phyloP scores from a whole-genome alignment of 805 yeast genomes.

The Metschnikowia proteae region DNA sequence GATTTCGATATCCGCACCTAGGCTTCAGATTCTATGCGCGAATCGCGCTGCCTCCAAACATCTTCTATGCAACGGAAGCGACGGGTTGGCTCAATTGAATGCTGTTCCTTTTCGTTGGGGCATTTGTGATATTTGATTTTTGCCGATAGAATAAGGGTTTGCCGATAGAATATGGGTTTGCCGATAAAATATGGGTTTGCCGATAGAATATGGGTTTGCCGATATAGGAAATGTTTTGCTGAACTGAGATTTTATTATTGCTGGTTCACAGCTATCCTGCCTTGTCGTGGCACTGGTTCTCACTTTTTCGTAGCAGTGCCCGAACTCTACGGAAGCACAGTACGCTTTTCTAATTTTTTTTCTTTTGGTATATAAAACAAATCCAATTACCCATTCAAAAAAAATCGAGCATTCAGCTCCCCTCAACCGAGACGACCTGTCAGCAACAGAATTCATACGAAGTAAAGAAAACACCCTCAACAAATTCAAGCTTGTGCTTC shows the following conservation, averaged over 20 bases:
- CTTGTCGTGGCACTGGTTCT: no score
- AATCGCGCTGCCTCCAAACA: not conserved
- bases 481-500: slow-evolving; percentile 23
- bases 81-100: not conserved
- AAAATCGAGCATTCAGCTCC: slow-evolving; percentile 12
- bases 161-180: no score
- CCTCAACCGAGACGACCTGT: not conserved
- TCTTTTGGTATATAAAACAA: slow-evolving; percentile 22
- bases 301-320: no score
- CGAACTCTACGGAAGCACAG: not conserved
- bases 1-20: not conserved
- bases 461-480: slow-evolving; percentile 5
- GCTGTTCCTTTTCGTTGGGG: no score
- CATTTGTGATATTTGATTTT: no score
- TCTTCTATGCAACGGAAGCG: not conserved
- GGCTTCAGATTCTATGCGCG: not conserved
- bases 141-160: no score
- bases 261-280: no score
- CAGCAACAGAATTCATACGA: slow-evolving; percentile 4
- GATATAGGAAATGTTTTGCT: no score
- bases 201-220: no score
- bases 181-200: no score
- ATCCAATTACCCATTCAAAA: slow-evolving; percentile 26
- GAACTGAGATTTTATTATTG: no score
- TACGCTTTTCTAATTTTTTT: slow-evolving; percentile 15